phyloP scores from a whole-genome alignment of 2,329 filamentous ascomycete species.

The Monosporascus ibericus region DNA sequence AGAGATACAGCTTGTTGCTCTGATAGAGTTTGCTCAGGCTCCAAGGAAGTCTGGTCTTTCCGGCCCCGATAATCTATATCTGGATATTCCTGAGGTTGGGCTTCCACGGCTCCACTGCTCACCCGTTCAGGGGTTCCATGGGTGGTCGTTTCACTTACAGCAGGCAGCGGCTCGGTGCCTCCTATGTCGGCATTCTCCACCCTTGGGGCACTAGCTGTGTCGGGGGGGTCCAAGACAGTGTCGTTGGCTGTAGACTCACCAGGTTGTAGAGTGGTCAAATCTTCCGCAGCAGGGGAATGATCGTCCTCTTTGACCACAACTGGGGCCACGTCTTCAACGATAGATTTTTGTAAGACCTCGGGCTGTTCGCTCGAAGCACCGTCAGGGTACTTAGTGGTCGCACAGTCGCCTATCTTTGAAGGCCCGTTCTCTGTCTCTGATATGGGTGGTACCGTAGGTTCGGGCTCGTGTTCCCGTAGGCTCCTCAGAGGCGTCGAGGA shows the following conservation, averaged over 20 bases:
- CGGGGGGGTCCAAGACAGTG: neutral
- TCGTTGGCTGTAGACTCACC: slow-evolving; percentile 5
- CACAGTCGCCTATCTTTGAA: slow-evolving; percentile 1
- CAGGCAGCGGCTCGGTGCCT: neutral
- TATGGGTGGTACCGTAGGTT: slow-evolving; percentile 5
- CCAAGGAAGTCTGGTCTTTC: neutral
- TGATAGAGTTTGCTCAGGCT: neutral
- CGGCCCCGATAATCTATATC: neutral
- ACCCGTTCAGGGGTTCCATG: slow-evolving; percentile 1
- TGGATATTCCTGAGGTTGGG: slow-evolving; percentile 1
- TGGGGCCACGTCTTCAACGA: slow-evolving; percentile 3
- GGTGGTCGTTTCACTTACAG: slow-evolving; percentile 1
- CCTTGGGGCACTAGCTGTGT: slow-evolving; percentile 1
- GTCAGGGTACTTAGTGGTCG: slow-evolving; percentile 1
- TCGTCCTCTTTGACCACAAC: slow-evolving; percentile 1
- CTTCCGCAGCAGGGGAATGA: slow-evolving; percentile 2
- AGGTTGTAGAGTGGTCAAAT: neutral
- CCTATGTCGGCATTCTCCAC: slow-evolving; percentile 2
- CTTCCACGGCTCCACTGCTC: slow-evolving; percentile 1
- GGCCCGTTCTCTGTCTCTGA: slow-evolving; percentile 10
- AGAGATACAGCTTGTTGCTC: slow-evolving; percentile 8
- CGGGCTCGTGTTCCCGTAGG: slow-evolving; percentile 9
- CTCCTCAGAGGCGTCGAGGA: neutral
- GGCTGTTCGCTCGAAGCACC: neutral
- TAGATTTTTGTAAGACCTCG: neutral